Base-by-base conservation (phyloP, 2,329 filamentous ascomycete genomes). In the Diaporthe batatas region DNA sequence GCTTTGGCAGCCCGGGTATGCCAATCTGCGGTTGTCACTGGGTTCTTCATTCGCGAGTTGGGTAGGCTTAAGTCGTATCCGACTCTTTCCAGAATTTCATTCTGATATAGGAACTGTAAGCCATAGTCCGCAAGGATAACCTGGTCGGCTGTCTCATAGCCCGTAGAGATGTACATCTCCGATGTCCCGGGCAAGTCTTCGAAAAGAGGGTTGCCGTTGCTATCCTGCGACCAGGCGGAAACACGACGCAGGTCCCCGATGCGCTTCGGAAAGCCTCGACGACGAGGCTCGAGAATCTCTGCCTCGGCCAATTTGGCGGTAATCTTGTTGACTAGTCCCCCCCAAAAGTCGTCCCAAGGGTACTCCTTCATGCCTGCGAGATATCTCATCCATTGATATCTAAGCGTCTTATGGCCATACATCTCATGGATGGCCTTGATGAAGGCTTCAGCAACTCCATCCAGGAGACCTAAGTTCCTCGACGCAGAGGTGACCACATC, bases 361-460 rank as follows among this genome's bases (percentile, higher is more conserved):
- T 77, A 75, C 0, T 72, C 70, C 1, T 75, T 67, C 12, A 74
- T 54, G 2, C 77, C 75, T 0, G 86, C 85, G 2, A 88, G 77
- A 73, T 83, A 88, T 68, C 79, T 77, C 81, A 84, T 83, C 86
- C 86, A 88, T 3, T 79, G 75, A 72, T 83, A 87, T 55, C 79
- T 79, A 2, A 87, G 77, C 0, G 75, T 77, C 1, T 76, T 68
- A 62, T 85, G 80, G 1, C 81, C 23, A 74, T 82, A 85, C 34
- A 88, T 81, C 54, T 83, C 73, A 8, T 77, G 70, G 1, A 86
- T 77, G 0, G 83, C 84, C 25, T 79, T 76, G 12, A 83, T 67
- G 71, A 88, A 86, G 0, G 80, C 80, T 0, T 79, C 75, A 0
- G 83, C 81, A 18, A 87, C 79, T 3, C 77, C 78, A 4, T 77